Conservation (phyloP, 2,329 filamentous ascomycete species). For the Cordyceps javanica region DNA sequence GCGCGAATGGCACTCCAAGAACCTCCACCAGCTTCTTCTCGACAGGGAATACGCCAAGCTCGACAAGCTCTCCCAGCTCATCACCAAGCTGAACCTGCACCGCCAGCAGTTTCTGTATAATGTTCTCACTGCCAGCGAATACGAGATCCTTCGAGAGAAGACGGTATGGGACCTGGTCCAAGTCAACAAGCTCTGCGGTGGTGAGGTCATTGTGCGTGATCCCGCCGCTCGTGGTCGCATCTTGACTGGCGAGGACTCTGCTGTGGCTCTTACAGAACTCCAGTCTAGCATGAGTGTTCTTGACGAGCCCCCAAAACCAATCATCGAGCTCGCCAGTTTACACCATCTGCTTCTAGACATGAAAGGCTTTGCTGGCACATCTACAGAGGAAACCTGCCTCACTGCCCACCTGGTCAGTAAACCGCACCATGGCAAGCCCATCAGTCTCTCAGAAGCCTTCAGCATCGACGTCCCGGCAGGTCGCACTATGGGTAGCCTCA, state of each 20-base stretch:
- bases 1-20: constrained; percentile 96
- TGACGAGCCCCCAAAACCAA: constrained; percentile 67
- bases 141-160: constrained; percentile 72
- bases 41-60: constrained; percentile 74
- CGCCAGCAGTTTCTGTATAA: constrained; percentile 89
- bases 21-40: constrained; percentile 85
- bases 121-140: constrained; percentile 82
- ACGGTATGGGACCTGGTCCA: constrained; percentile 93
- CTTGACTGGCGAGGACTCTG: constrained; percentile 86
- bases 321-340: constrained; percentile 62
- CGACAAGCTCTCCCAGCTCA: constrained; percentile 73
- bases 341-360: constrained; percentile 82
- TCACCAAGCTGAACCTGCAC: constrained; percentile 76
- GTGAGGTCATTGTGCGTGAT: constrained; percentile 91
- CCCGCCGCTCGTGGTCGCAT: constrained; percentile 77
- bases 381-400: constrained; percentile 68
- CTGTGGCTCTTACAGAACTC: constrained; percentile 81
- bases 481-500: constrained; percentile 60
- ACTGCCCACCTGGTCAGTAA: constrained; percentile 74
- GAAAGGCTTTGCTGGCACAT: constrained; percentile 71
- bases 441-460: constrained; percentile 76
- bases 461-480: constrained; percentile 70
- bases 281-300: constrained; percentile 96
- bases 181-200: constrained; percentile 89
- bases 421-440: constrained; percentile 53